A percentile compares a stretch with the other conserved stretches of the same genome.
Conservation (phyloP, 2,329 filamentous ascomycete genomes). For the Zasmidium citrigriseum region DNA sequence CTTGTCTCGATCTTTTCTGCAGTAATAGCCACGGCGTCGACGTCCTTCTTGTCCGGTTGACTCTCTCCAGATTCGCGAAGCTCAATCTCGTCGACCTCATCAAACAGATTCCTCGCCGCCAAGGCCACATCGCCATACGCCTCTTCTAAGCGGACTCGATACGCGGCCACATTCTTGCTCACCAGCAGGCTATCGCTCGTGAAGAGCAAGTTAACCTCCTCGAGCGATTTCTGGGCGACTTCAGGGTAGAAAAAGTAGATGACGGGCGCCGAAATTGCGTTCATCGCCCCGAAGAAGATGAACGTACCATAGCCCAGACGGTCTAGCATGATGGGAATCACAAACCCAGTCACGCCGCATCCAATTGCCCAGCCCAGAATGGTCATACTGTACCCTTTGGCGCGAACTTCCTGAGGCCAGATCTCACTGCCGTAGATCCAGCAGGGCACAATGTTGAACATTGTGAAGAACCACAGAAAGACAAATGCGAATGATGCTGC, state of each 20-base stretch:
- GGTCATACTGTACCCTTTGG: conserved; percentile 13
- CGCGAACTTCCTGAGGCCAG: conserved; percentile 15
- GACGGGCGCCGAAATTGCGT: conserved; percentile 25
- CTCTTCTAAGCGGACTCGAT: conserved; percentile 30
- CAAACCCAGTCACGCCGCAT: conserved; percentile 12
- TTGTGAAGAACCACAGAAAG: conserved; percentile 31
- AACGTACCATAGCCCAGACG: conserved; percentile 14
- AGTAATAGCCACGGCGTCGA: neutral
- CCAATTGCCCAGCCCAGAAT: conserved; percentile 16
- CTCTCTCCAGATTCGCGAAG: neutral
- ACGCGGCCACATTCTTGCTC: conserved; percentile 36
- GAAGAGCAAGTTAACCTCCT: conserved; percentile 39
- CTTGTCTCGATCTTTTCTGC: neutral
- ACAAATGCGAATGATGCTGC: conserved; percentile 30
- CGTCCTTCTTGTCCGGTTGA: neutral
- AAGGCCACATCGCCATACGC: conserved; percentile 34
- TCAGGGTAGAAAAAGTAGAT: conserved; percentile 15
- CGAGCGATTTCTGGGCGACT: conserved; percentile 36
- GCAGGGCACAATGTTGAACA: conserved; percentile 39
- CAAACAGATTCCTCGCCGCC: conserved; percentile 32
- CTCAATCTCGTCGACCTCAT: conserved; percentile 30
- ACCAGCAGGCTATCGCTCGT: conserved; percentile 37
- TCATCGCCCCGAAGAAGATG: conserved; percentile 43
- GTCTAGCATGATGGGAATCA: conserved; percentile 12
- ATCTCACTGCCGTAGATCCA: conserved; percentile 35